Conservation (phyloP, 2,329 filamentous ascomycete genomes). For the Plectosphaerella sp. region DNA sequence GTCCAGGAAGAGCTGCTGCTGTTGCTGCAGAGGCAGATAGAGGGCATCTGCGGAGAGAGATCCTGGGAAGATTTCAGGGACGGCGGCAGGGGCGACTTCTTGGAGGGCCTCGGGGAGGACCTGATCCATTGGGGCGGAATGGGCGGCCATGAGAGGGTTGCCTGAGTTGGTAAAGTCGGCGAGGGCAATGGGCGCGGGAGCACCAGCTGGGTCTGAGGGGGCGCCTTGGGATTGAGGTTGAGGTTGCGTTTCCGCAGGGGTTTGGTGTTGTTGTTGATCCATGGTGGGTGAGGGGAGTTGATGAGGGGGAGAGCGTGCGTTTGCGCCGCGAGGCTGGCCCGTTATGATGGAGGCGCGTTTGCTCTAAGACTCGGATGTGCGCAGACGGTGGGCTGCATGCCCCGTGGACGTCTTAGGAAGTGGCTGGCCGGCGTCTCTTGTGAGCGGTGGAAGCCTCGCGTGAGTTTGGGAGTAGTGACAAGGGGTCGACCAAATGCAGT, state of each 20-base stretch:
- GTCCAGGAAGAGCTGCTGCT: conserved; percentile 3
- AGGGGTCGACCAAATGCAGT: no score
- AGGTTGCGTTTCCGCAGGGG: not conserved
- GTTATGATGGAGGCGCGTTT: no score
- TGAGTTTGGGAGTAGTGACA: no score
- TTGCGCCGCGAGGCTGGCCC: no score
- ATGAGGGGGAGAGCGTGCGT: no score
- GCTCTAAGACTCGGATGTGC: no score
- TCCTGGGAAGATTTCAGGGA: conserved; percentile 11
- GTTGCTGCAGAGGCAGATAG: conserved; percentile 10
- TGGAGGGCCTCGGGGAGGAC: conserved; percentile 12
- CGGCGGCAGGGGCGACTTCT: conserved; percentile 11
- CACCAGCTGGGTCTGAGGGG: not conserved
- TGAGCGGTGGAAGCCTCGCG: no score
- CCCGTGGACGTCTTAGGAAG: no score
- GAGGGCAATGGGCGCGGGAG: not conserved
- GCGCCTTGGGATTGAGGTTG: not conserved
- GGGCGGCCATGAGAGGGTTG: not conserved
- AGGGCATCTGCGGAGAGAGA: conserved; percentile 11
- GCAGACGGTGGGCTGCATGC: no score
- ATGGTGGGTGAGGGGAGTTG: not conserved
- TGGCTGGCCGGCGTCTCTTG: no score
- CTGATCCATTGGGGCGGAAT: conserved; percentile 11
- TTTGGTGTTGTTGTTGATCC: not conserved
- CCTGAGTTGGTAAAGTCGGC: not conserved